phyloP scores from a whole-genome alignment of 306 rosid species.

The Sesbania bispinosa region DNA sequence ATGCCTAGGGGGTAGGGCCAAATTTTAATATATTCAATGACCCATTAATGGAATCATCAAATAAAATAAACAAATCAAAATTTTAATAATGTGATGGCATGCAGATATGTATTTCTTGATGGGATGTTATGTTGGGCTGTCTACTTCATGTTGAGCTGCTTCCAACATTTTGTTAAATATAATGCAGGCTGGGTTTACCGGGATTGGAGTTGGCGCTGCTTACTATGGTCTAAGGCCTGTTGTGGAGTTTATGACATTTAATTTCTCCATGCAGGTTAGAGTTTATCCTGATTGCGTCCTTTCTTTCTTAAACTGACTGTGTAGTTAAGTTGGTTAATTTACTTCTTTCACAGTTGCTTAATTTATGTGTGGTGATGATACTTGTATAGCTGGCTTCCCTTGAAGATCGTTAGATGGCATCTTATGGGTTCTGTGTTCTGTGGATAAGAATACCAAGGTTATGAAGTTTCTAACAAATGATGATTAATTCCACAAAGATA shows the following conservation, averaged over 20 bases:
- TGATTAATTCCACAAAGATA: not conserved
- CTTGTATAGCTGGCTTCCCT: not conserved
- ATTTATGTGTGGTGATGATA: not conserved
- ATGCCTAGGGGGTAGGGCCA: not conserved
- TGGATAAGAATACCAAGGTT: not conserved
- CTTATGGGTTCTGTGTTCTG: not conserved
- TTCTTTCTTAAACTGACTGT: not conserved
- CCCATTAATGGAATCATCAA: not conserved
- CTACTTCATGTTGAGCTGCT: not conserved
- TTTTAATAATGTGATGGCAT: not conserved
- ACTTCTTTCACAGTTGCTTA: not conserved
- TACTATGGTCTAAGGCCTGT: conserved; percentile 91
- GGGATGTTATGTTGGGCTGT: not conserved
- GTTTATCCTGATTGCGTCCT: conserved; percentile 1
- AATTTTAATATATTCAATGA: not conserved
- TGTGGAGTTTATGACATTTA: conserved; percentile 96
- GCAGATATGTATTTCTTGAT: not conserved
- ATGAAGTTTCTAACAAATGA: not conserved
- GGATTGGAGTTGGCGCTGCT: conserved; percentile 99
- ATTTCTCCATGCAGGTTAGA: conserved; percentile 99
- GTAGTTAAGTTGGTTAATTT: not conserved
- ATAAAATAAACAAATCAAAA: not conserved
- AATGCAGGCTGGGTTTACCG: conserved; percentile 96
- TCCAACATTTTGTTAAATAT: conserved; percentile 5
- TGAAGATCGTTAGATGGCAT: not conserved